Conservation (phyloP, 371 early-diverging fungal genomes). For the Zancudomyces culisetae region DNA sequence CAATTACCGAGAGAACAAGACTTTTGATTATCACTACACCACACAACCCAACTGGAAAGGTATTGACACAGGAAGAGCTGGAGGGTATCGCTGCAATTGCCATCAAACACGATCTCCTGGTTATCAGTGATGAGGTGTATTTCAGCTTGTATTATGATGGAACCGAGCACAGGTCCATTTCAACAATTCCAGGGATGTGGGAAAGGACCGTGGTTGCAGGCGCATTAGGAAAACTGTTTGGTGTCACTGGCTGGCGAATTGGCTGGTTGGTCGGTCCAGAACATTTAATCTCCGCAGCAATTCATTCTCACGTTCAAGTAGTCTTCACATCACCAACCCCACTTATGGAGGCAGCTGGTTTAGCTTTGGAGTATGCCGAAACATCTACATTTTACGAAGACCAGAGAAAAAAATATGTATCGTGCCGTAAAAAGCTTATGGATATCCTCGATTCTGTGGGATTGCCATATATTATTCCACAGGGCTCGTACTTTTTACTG, state of each 20-base stretch:
- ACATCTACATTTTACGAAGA: constrained; percentile 43
- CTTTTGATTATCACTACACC: constrained; percentile 88
- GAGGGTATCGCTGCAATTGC: constrained; percentile 60
- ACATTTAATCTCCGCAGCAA: constrained; percentile 45
- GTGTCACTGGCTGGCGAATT: constrained; percentile 92
- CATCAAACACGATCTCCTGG: constrained; percentile 58
- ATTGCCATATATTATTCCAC: constrained; percentile 64
- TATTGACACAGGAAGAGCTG: constrained; percentile 64
- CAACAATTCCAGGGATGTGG: constrained; percentile 67
- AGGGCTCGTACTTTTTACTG: constrained; percentile 86
- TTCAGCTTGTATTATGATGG: constrained; percentile 73
- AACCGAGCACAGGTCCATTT: constrained; percentile 48
- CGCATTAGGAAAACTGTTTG: constrained; percentile 85
- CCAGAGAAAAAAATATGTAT: constrained; percentile 44
- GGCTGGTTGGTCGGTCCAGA: constrained; percentile 84
- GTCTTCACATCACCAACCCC: constrained; percentile 80
- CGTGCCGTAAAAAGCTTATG: constrained; percentile 52
- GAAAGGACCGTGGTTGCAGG: constrained; percentile 85
- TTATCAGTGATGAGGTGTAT: constrained; percentile 88
- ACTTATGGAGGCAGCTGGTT: constrained; percentile 75
- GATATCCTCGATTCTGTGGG: constrained; percentile 44
- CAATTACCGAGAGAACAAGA: constrained; percentile 60
- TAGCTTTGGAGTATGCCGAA: constrained; percentile 45
- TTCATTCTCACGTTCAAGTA: constrained; percentile 77
- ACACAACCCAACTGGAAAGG: constrained; percentile 85